Conservation (phyloP, 2,329 filamentous ascomycete species). For the Aureobasidium sp. region DNA sequence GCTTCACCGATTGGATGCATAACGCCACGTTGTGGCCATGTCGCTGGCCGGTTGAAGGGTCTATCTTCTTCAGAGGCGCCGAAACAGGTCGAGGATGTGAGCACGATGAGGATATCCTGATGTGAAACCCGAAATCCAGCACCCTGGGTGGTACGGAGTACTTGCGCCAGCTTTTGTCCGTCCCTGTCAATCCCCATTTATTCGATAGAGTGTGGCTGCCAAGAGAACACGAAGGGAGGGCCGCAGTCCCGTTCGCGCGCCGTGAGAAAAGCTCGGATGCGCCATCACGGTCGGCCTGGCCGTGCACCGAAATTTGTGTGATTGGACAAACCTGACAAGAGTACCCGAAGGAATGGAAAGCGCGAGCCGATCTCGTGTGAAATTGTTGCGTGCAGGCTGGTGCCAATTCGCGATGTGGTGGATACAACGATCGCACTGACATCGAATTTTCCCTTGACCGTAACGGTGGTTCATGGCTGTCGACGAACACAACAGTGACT, state of each 20-base stretch:
- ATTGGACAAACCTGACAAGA: slow-evolving; percentile 1
- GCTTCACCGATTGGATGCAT: slow-evolving; percentile 12
- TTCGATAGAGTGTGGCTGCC: slow-evolving; percentile 11
- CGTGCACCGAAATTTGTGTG: slow-evolving; percentile 1
- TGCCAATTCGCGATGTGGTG: no score
- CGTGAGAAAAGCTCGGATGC: slow-evolving; percentile 13
- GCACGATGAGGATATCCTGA: neutral
- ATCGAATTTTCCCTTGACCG: no score
- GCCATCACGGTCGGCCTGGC: slow-evolving; percentile 6
- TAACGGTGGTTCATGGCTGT: no score
- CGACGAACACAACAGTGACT: no score
- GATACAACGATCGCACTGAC: no score
- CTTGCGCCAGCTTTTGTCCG: slow-evolving; percentile 4
- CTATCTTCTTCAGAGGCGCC: neutral
- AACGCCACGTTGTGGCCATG: slow-evolving; percentile 16
- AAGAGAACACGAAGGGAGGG: slow-evolving; percentile 13
- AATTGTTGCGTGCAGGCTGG: no score
- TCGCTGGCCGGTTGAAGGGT: slow-evolving; percentile 2
- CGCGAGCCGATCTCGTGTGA: slow-evolving; percentile 3
- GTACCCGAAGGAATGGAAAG: slow-evolving; percentile 14
- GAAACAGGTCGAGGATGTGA: neutral
- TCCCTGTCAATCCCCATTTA: slow-evolving; percentile 9
- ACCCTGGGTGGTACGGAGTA: neutral
- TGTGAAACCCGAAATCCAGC: slow-evolving; percentile 5
- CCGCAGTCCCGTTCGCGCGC: slow-evolving; percentile 11